Evolutionary conservation across 2,329 filamentous ascomycete genomes (phyloP), one percentile per base, ranked within the genome.

Genomic region (Furcasterigmium sp.): DNA sequence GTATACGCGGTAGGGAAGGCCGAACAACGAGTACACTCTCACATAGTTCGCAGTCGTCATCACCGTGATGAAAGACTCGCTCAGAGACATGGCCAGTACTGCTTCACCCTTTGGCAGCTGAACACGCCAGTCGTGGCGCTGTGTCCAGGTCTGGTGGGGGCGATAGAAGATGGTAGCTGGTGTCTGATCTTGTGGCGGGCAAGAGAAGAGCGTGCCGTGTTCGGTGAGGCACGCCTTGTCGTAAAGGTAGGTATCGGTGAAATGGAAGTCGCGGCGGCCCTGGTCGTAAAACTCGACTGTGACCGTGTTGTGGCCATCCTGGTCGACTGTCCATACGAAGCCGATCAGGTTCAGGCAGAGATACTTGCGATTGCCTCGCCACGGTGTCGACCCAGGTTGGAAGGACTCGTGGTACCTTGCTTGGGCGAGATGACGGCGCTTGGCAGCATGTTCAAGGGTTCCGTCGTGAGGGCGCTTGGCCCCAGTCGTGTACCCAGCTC

Each of bases 221-320:
- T 94, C 86, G 53, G 87, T 83, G 45, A 98, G 72, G 56, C 91
- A 97, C 17, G 93, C 91, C 64, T 95, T 96, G 67, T 98, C 93
- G 64, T 97, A 97, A 4, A 90, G 75, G 59, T 90, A 96, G 1
- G 90, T 91, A 60, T 98, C 93, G 11, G 91, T 97, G 61, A 98
- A 97, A 68, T 97, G 93, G 56, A 96, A 96, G 61, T 97, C 90
- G 38, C 91, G 80, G 60, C 95, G 86, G 46, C 95, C 90, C 46
- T 90, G 85, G 62, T 98, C 94, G 61, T 97, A 96, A 61, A 98
- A 98, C 56, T 97, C 93, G 2, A 97, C 91, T 0, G 91, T 96
- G 10, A 98, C 84, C 2, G 93, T 98, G 60, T 97, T 82, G 54
- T 91, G 85, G 0, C 85, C 87, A 57, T 96, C 91, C 63, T 98